Conservation (phyloP, 176 grass and related monocot genomes). For the Cenchrus fungigraminus region DNA sequence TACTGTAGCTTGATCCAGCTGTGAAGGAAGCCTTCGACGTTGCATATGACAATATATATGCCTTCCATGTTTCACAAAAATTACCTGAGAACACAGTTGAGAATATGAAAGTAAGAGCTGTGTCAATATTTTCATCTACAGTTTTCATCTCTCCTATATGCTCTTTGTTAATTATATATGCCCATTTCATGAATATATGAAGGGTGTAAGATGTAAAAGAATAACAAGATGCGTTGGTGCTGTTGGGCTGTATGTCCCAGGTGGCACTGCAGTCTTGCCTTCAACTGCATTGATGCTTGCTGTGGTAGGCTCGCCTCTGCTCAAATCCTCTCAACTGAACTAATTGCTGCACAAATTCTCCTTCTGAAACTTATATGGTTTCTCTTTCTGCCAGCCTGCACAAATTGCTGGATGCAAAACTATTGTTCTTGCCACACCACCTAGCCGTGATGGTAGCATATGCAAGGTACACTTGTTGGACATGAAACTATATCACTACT, state of each 20-base stretch:
- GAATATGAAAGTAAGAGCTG: conserved; percentile 79
- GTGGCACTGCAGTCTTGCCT: conserved; percentile 92
- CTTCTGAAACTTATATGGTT: conserved; percentile 43
- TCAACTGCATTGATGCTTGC: conserved; percentile 96
- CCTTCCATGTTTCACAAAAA: conserved; percentile 89
- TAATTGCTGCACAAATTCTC: neutral
- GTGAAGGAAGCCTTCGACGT: conserved; percentile 92
- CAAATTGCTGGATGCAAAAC: conserved; percentile 95
- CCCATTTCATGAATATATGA: conserved; percentile 32
- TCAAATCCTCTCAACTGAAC: conserved; percentile 18
- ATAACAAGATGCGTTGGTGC: conserved; percentile 83
- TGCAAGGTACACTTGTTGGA: conserved; percentile 74
- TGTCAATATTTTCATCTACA: neutral
- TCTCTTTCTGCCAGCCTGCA: conserved; percentile 68
- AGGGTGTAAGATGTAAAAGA: conserved; percentile 98
- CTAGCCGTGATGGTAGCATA: conserved; percentile 79
- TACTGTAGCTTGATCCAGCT: conserved; percentile 84
- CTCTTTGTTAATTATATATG: conserved; percentile 12
- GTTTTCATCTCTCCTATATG: neutral
- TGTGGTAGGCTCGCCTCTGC: conserved; percentile 71
- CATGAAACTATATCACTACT: neutral
- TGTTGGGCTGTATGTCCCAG: conserved; percentile 96
- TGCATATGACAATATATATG: conserved; percentile 97
- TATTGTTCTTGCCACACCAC: conserved; percentile 90
- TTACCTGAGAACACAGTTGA: conserved; percentile 78